Conservation (phyloP, 345 rosid species). For the Gossypium turneri region DNA sequence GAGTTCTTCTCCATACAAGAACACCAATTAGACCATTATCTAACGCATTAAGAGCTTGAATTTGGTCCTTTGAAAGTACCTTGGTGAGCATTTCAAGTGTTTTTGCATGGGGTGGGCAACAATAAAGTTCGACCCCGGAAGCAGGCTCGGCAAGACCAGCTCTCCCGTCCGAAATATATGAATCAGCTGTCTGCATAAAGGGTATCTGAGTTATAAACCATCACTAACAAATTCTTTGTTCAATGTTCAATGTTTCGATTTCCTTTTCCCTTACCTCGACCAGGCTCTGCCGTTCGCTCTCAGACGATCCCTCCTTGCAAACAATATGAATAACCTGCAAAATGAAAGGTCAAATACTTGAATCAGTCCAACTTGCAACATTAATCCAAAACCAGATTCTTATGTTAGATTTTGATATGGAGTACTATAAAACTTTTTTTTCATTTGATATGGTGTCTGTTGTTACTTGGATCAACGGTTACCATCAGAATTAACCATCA, state of each 20-base stretch:
- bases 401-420: neutral
- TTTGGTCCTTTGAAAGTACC: constrained; percentile 64
- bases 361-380: neutral
- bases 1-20: constrained; percentile 88
- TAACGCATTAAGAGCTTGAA: constrained; percentile 51
- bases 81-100: constrained; percentile 55
- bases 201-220: neutral
- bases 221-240: neutral
- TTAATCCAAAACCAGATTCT: neutral
- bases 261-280: constrained; percentile 43
- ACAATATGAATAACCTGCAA: constrained; percentile 70
- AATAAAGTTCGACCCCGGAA: constrained; percentile 72
- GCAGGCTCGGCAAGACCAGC: constrained; percentile 89
- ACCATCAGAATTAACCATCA: too few relatives aligned
- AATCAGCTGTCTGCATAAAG: constrained; percentile 55
- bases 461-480: too few relatives aligned
- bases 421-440: too few relatives aligned
- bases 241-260: neutral
- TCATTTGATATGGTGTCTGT: too few relatives aligned
- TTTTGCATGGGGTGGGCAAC: constrained; percentile 68
- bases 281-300: constrained; percentile 51
- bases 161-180: constrained; percentile 65
- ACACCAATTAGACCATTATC: constrained; percentile 85
- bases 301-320: constrained; percentile 60
- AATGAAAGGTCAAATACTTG: neutral